Evolutionary conservation across 768 basidiomycete species (phyloP), one percentile per base, ranked within the genome.

Genomic region (Hygrophorus russula): DNA sequence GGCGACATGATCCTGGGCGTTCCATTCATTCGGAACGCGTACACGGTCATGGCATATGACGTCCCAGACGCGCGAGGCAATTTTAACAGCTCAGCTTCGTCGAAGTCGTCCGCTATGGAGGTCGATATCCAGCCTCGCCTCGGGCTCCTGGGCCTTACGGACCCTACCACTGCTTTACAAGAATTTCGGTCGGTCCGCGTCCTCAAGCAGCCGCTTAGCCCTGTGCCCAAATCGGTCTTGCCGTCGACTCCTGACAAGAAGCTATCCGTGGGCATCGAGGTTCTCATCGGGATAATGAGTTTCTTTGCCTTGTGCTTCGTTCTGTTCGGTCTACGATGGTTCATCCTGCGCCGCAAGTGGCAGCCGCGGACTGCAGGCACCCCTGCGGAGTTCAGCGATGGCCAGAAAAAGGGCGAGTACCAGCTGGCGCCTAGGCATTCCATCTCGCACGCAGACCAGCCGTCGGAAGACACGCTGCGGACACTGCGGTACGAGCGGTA

Each of bases 1-100:
- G 78, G 73, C 0, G 85, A 88, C 57, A 78, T 89, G 62, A 67
- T 89, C 45, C 76, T 89, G 31, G 86, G 84, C 32, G 80, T 85
- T 0, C 78, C 85, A 0, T 89, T 89, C 56, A 62, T 89, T 52
- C 70, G 82, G 9, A 87, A 79, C 52, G 70, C 76, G 3, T 89
- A 90, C 55, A 80, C 75, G 10, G 83, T 90, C 49, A 73, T 87
- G 71, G 79, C 78, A 0, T 85, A 80, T 55, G 65, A 71, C 36
- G 46, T 53, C 0, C 78, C 78, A 2, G 53, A 62, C 37, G n/a
- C 33, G 57, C 0, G 52, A 67, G 80, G 80, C 11, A 51, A 52
- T 3, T 76, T 81, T 56, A 61, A 68, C 20, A 53, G 39, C 24
- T 29, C 45, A 7, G 31, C 47, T 32, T 20, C 42, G 34, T 8